Evolutionary conservation across 345 rosid genomes (phyloP).

Genomic region (Psidium friedrichsthalianum): DNA sequence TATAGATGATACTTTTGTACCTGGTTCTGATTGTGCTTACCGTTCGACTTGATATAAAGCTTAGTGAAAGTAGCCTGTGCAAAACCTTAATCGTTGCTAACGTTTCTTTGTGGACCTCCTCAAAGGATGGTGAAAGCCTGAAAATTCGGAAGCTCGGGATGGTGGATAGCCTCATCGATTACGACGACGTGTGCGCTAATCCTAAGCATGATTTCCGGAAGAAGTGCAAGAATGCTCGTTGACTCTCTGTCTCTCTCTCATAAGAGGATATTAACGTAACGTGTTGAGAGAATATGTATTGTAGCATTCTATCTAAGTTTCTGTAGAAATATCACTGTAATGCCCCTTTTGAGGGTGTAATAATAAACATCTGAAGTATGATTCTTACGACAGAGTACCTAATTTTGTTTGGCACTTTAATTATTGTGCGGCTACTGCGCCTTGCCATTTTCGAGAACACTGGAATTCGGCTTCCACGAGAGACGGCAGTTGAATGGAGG

Average conservation of each 20-base stretch:
- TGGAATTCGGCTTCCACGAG: not conserved
- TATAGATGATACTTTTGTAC: not conserved
- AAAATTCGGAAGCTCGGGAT: slow-evolving; percentile 1
- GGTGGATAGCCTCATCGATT: not conserved
- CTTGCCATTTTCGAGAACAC: not conserved
- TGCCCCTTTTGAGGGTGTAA: not conserved
- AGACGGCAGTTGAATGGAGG: not conserved
- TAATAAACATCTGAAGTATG: not conserved
- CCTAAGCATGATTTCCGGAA: slow-evolving; percentile 6
- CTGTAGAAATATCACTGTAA: not conserved
- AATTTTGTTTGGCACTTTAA: not conserved
- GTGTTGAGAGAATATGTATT: not conserved
- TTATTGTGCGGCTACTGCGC: not conserved
- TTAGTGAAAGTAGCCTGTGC: not conserved
- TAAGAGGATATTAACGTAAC: not conserved
- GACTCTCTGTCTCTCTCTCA: not conserved
- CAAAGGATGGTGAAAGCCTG: not conserved
- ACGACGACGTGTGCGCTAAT: slow-evolving; percentile 2
- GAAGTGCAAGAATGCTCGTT: slow-evolving; percentile 1
- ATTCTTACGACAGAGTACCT: not conserved
- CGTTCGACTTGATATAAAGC: not conserved
- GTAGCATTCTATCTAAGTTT: not conserved
- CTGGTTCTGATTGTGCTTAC: not conserved
- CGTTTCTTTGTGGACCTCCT: not conserved
- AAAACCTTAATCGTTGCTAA: not conserved